Percentiles rank a stretch among this genome's conserved stretches.
phyloP scores from a whole-genome alignment of 805 yeast species.

The Hemisphaericaspora nanyangensis region DNA sequence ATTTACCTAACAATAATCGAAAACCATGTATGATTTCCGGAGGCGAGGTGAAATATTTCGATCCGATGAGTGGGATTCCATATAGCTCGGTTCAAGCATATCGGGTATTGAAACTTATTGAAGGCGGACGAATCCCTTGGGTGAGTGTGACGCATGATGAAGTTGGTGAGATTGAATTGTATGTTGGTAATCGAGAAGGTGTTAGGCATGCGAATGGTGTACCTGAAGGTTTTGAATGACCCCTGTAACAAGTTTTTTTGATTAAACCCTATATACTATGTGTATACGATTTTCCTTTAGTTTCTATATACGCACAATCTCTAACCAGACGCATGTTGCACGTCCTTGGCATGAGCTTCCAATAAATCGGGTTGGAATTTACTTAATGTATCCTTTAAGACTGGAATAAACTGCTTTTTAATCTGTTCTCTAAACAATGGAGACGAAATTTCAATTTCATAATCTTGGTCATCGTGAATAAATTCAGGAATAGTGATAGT shows the following conservation, averaged over 20 bases:
- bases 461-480: slow-evolving; percentile 71
- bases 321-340: slow-evolving; percentile 49
- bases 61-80: slow-evolving; percentile 85
- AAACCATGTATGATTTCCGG: slow-evolving; percentile 75
- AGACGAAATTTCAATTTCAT: slow-evolving; percentile 44
- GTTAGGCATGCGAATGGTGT: slow-evolving; percentile 77
- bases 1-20: slow-evolving; percentile 64
- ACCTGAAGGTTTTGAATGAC: slow-evolving; percentile 75
- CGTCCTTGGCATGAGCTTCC: slow-evolving; percentile 55
- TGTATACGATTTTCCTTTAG: background rate
- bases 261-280: slow-evolving; percentile 3
- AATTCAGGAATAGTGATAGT: slow-evolving; percentile 59
- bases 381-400: slow-evolving; percentile 43
- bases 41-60: slow-evolving; percentile 74
- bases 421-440: slow-evolving; percentile 39
- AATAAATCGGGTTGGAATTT: slow-evolving; percentile 63
- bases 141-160: slow-evolving; percentile 46
- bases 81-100: slow-evolving; percentile 82
- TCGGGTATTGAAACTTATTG: slow-evolving; percentile 51
- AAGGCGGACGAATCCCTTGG: slow-evolving; percentile 51
- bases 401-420: slow-evolving; percentile 49
- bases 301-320: background rate
- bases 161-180: slow-evolving; percentile 44
- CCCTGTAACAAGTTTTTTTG: too few relatives aligned
- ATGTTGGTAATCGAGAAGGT: slow-evolving; percentile 47